phyloP scores from a whole-genome alignment of 805 yeast species.

The Wickerhamiella nectarea region DNA sequence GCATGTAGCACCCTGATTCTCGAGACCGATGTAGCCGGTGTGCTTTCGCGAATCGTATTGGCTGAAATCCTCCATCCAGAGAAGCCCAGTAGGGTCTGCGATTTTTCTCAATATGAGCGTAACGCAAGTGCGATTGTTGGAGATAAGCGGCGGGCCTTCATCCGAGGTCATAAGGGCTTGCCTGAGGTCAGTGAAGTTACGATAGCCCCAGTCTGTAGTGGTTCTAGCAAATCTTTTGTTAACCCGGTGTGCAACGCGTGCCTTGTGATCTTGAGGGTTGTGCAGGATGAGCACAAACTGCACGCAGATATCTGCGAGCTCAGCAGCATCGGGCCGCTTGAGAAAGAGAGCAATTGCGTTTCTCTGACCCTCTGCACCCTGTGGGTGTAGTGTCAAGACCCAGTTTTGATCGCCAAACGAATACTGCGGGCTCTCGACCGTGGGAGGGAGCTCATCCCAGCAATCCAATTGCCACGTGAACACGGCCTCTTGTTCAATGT shows the following conservation, averaged over 20 bases:
- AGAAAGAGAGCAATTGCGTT: slow-evolving; percentile 55
- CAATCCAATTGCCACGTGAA: slow-evolving; percentile 27
- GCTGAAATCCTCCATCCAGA: slow-evolving; percentile 69
- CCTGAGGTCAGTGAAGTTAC: slow-evolving; percentile 51
- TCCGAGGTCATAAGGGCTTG: slow-evolving; percentile 27
- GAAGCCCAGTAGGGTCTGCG: slow-evolving; percentile 83
- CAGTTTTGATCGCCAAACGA: slow-evolving; percentile 23
- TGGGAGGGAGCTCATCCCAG: slow-evolving; percentile 27
- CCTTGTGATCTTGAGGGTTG: slow-evolving; percentile 57
- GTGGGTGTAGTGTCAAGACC: slow-evolving; percentile 62
- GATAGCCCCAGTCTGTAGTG: slow-evolving; percentile 95
- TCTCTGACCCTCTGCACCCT: slow-evolving; percentile 35
- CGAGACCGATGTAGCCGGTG: slow-evolving; percentile 86
- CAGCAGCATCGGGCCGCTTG: slow-evolving; percentile 28
- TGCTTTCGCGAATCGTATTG: slow-evolving; percentile 68
- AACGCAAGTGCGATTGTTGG: slow-evolving; percentile 47
- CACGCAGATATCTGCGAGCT: slow-evolving; percentile 46
- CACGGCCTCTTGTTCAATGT: slow-evolving; percentile 13
- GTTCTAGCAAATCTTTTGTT: slow-evolving; percentile 62
- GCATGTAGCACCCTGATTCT: slow-evolving; percentile 97
- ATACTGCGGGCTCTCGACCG: slow-evolving; percentile 24
- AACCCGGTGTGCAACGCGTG: slow-evolving; percentile 49
- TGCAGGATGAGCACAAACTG: slow-evolving; percentile 78
- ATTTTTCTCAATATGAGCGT: slow-evolving; percentile 66
- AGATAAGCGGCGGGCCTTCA: slow-evolving; percentile 27